phyloP scores from a whole-genome alignment of 352 stramenopile genomes.

The Globisporangium sylvaticum region DNA sequence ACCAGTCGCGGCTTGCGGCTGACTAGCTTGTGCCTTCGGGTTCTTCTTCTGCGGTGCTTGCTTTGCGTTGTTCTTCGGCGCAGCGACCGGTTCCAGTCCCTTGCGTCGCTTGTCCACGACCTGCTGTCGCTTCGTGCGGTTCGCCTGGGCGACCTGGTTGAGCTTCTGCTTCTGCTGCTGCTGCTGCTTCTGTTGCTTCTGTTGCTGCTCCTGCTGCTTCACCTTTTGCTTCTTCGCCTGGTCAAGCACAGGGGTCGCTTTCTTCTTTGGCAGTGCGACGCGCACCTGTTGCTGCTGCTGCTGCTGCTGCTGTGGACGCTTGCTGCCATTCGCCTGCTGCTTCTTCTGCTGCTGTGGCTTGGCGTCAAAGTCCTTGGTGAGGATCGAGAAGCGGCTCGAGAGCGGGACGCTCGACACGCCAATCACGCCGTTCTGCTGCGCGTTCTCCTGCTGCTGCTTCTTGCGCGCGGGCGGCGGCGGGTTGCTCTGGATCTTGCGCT shows the following conservation, averaged over 20 bases:
- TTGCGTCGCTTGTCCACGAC: slow-evolving; percentile 71
- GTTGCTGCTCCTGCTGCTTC: slow-evolving; percentile 24
- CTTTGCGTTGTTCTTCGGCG: slow-evolving; percentile 26
- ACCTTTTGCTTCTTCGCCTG: slow-evolving; percentile 16
- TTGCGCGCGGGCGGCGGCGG: slow-evolving; percentile 18
- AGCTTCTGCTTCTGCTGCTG: slow-evolving; percentile 67
- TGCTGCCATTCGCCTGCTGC: slow-evolving; percentile 16
- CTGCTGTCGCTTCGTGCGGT: slow-evolving; percentile 71
- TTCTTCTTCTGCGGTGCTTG: slow-evolving; percentile 30
- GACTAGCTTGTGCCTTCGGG: slow-evolving; percentile 8
- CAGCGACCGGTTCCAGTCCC: slow-evolving; percentile 33
- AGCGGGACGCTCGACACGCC: slow-evolving; percentile 65
- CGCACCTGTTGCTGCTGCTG: slow-evolving; percentile 22
- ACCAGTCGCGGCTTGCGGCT: slow-evolving; percentile 1
- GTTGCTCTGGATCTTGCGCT: slow-evolving; percentile 63
- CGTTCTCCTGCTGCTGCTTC: slow-evolving; percentile 19
- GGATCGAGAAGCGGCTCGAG: slow-evolving; percentile 68
- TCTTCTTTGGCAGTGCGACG: slow-evolving; percentile 21
- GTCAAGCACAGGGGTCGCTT: slow-evolving; percentile 14
- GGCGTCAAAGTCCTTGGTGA: slow-evolving; percentile 41
- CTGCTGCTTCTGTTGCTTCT: slow-evolving; percentile 40
- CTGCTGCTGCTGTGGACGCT: slow-evolving; percentile 16
- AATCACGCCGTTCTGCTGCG: slow-evolving; percentile 30
- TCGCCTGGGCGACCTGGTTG: slow-evolving; percentile 51
- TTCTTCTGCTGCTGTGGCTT: slow-evolving; percentile 19